Evolutionary conservation across 345 rosid species (phyloP).

Genomic region (Aegle marmelos): DNA sequence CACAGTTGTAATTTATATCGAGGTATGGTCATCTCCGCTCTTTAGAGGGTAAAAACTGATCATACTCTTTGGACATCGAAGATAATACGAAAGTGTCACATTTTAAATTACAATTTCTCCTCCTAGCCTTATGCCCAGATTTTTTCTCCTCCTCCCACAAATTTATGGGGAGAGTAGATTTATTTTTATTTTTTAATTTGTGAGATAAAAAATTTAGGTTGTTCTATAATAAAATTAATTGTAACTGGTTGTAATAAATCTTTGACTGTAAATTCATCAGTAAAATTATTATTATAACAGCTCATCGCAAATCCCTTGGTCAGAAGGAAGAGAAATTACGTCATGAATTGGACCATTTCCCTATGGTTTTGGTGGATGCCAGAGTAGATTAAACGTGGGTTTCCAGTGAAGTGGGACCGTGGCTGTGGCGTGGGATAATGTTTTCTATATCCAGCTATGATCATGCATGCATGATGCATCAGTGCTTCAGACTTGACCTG

Average conservation of each 20-base stretch:
- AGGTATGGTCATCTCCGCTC: not conserved
- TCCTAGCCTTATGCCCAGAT: too few species aligned
- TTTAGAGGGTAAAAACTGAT: not conserved
- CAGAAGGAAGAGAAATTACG: not conserved
- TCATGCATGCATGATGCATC: not conserved
- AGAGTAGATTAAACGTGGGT: not conserved
- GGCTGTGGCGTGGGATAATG: slow-evolving; percentile 1
- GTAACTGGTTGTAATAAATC: too few species aligned
- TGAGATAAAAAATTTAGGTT: too few species aligned
- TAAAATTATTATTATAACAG: not conserved
- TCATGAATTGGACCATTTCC: not conserved
- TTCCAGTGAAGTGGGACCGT: not conserved
- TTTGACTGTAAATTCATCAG: too few species aligned
- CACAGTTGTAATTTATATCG: not conserved
- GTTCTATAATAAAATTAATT: too few species aligned
- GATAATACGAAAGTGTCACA: not conserved
- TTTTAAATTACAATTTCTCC: too few species aligned
- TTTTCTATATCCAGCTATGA: not conserved
- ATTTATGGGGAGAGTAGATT: too few species aligned
- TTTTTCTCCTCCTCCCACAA: too few species aligned
- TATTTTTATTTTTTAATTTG: too few species aligned
- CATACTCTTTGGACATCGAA: not conserved
- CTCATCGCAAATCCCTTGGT: not conserved
- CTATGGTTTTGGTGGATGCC: not conserved
- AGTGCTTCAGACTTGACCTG: not conserved